phyloP scores from a whole-genome alignment of 2,329 filamentous ascomycete species.

The Ophioceras dolichostomum region DNA sequence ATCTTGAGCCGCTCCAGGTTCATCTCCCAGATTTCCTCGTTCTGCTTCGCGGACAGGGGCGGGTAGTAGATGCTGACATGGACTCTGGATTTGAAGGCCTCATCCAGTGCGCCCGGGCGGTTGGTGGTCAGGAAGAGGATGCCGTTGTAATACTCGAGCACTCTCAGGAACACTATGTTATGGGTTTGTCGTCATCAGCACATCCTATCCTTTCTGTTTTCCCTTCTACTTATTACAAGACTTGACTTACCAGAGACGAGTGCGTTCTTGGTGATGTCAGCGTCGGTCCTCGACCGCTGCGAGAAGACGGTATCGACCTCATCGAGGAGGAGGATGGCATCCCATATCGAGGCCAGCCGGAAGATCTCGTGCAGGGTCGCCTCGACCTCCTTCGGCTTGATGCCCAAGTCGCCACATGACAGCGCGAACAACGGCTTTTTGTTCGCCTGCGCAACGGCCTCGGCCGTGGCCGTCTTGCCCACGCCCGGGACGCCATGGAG shows the following conservation, averaged over 20 bases:
- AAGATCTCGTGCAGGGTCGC: constrained; percentile 15
- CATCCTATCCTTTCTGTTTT: background rate
- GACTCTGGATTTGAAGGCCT: constrained; percentile 35
- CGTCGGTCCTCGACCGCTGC: background rate
- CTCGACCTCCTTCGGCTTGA: constrained; percentile 13
- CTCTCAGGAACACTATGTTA: constrained; percentile 33
- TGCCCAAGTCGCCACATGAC: constrained; percentile 16
- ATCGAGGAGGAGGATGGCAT: constrained; percentile 15
- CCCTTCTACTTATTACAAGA: background rate
- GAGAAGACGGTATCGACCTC: constrained; percentile 13
- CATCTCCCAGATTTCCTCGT: constrained; percentile 7
- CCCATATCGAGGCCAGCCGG: constrained; percentile 9
- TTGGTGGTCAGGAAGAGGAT: constrained; percentile 39
- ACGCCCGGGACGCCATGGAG: constrained; percentile 35
- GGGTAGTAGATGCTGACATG: constrained; percentile 30
- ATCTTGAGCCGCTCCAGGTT: constrained; percentile 7
- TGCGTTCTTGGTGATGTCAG: background rate
- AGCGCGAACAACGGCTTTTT: constrained; percentile 18
- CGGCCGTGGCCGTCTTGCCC: constrained; percentile 34
- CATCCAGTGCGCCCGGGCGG: constrained; percentile 14
- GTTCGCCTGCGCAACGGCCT: constrained; percentile 16
- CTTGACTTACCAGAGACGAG: background rate
- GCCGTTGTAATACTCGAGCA: constrained; percentile 33
- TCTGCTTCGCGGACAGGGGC: constrained; percentile 6
- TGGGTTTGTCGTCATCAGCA: background rate